Conservation (phyloP, 2,329 filamentous ascomycete genomes). For the Drechslerella stenobrocha region DNA sequence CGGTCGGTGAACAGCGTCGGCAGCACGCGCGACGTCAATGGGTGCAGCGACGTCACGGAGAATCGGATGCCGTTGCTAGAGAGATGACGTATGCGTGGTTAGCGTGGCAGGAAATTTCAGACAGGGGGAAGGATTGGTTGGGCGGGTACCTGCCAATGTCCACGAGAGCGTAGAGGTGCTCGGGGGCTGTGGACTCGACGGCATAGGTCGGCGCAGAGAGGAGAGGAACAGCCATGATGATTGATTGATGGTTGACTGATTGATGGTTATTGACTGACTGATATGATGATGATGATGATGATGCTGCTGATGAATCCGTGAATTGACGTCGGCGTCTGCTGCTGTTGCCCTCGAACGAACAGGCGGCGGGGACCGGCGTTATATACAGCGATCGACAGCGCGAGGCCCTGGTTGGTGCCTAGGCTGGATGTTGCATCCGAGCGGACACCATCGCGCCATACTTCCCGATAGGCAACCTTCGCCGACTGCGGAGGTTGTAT, state of each 20-base stretch:
- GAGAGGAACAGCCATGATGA: conserved; percentile 14
- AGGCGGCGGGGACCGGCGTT: background rate
- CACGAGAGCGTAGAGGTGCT: conserved; percentile 41
- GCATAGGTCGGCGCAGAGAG: conserved; percentile 19
- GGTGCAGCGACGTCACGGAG: conserved; percentile 79
- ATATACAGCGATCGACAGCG: background rate
- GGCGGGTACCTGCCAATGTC: conserved; percentile 40
- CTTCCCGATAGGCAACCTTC: no score
- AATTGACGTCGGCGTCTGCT: background rate
- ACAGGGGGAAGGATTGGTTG: background rate
- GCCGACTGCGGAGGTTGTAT: no score
- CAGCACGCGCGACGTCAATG: conserved; percentile 71
- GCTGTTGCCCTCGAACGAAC: background rate
- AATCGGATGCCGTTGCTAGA: conserved; percentile 76
- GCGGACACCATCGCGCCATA: background rate
- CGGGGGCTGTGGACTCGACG: conserved; percentile 17
- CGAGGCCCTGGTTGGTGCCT: background rate
- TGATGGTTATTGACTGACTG: no score
- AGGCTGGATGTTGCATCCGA: background rate
- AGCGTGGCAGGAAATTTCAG: background rate
- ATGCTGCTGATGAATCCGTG: no score
- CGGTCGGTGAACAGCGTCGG: conserved; percentile 77
- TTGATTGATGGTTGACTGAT: no score
- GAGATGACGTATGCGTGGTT: background rate
- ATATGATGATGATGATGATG: no score